These are phyloP conservation scores for Neoboletus subvelutipes DNA, from an alignment of 768 basidiomycete species.

Conservation along the genomic window DNA sequence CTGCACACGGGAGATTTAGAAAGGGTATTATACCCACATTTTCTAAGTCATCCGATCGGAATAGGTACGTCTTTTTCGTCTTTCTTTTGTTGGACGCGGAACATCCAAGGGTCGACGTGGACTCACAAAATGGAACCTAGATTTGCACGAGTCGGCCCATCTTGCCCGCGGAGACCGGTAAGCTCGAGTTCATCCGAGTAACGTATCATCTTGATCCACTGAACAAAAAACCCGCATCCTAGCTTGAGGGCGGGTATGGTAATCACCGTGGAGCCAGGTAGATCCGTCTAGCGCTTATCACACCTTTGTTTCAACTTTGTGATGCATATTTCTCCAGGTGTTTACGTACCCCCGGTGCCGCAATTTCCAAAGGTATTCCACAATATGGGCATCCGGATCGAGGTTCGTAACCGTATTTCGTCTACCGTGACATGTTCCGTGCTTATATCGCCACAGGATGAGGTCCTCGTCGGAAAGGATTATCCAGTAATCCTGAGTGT, in stretches of 20 bases:
- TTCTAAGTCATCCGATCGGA: conserved; percentile 88
- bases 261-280: conserved; percentile 88
- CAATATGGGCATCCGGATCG: conserved; percentile 89
- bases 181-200: conserved; percentile 24
- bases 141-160: conserved; percentile 83
- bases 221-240: conserved; percentile 6
- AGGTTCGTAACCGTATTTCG: conserved; percentile 43
- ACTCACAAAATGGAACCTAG: conserved; percentile 39
- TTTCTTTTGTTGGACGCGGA: not conserved
- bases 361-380: conserved; percentile 88
- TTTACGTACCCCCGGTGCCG: conserved; percentile 82
- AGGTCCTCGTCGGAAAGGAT: conserved; percentile 65
- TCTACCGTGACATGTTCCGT: not conserved
- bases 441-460: conserved; percentile 47
- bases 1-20: conserved; percentile 56
- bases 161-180: conserved; percentile 56
- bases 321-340: conserved; percentile 42
- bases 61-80: conserved; percentile 53
- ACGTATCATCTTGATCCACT: not conserved
- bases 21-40: conserved; percentile 85
- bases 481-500: conserved; percentile 65
- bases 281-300: conserved; percentile 9
- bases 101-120: conserved; percentile 7
- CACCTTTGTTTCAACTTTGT: not conserved
- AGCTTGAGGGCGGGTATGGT: conserved; percentile 86